phyloP scores from a whole-genome alignment of 2,329 filamentous ascomycete genomes.

The Venturia pyrina region DNA sequence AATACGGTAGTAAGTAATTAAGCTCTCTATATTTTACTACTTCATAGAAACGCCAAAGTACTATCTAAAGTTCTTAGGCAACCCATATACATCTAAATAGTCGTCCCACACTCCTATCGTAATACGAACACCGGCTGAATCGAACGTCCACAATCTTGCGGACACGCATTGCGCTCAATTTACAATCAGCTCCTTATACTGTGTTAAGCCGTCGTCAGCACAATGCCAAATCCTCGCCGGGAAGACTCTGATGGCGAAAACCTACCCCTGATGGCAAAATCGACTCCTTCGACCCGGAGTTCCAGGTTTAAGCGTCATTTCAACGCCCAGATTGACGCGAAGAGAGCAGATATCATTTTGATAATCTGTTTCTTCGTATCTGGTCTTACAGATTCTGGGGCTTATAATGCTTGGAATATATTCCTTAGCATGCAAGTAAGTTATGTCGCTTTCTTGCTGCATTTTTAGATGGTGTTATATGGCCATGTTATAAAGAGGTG shows the following conservation, averaged over 20 bases:
- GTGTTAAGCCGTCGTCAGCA: neutral
- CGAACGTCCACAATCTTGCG: too few relatives aligned
- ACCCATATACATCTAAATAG: too few relatives aligned
- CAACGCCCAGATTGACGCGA: conserved; percentile 44
- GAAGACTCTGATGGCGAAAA: neutral
- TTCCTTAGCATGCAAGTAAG: conserved; percentile 71
- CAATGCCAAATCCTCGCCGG: neutral
- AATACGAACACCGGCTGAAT: too few relatives aligned
- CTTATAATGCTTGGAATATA: conserved; percentile 66
- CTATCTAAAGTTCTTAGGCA: too few relatives aligned
- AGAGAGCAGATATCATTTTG: conserved; percentile 58
- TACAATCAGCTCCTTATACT: too few relatives aligned
- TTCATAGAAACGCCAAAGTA: too few relatives aligned
- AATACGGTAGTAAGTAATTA: too few relatives aligned
- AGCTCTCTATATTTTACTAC: too few relatives aligned
- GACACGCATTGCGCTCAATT: too few relatives aligned
- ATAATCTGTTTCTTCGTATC: conserved; percentile 68
- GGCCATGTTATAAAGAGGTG: neutral
- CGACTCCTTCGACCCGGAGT: neutral
- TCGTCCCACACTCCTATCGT: too few relatives aligned
- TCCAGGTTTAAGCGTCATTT: conserved; percentile 20
- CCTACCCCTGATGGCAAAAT: neutral
- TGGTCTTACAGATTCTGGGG: conserved; percentile 65
- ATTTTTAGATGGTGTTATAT: too few relatives aligned
- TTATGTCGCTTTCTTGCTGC: neutral